Conservation (phyloP, 768 basidiomycete genomes). For the Coprinopsis strossmayeri region DNA sequence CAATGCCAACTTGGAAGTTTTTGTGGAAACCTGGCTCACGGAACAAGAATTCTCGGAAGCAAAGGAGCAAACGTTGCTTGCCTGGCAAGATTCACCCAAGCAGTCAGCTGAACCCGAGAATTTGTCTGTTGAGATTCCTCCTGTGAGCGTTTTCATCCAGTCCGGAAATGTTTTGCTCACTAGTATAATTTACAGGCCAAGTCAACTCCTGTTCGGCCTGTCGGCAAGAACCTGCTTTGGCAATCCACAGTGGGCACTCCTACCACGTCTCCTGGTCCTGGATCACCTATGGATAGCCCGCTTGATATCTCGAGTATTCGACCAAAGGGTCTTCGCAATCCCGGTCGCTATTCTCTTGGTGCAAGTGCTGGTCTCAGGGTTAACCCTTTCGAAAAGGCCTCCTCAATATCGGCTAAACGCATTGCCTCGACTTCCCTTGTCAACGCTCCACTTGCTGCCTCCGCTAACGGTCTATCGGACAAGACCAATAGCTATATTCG, state of each 20-base stretch:
- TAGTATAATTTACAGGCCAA: constrained; percentile 7
- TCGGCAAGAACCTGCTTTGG: constrained; percentile 71
- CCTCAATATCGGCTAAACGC: constrained; percentile 23
- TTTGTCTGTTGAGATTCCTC: constrained; percentile 29
- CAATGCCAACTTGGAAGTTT: constrained; percentile 59
- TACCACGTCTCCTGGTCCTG: constrained; percentile 23
- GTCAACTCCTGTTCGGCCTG: constrained; percentile 14
- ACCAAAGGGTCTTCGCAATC: constrained; percentile 17
- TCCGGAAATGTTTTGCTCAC: constrained; percentile 4
- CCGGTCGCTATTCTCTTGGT: constrained; percentile 43
- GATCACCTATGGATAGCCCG: constrained; percentile 26
- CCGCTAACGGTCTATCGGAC: constrained; percentile 36
- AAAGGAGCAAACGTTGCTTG: constrained; percentile 52
- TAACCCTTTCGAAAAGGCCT: constrained; percentile 41
- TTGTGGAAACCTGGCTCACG: constrained; percentile 73
- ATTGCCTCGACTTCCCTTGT: constrained; percentile 39
- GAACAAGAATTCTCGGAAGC: constrained; percentile 67
- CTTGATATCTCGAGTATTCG: constrained; percentile 7
- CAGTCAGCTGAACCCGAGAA: constrained; percentile 35
- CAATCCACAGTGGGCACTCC: constrained; percentile 40
- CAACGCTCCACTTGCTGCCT: constrained; percentile 23
- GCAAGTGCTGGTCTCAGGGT: constrained; percentile 36
- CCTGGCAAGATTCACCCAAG: constrained; percentile 61
- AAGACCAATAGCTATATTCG: constrained; percentile 41
- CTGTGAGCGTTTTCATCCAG: constrained; percentile 5